Percentiles rank a stretch among this genome's conserved stretches.
Evolutionary conservation across 257 asterid species (phyloP).

Genomic region (Nicotiana benthamiana): DNA sequence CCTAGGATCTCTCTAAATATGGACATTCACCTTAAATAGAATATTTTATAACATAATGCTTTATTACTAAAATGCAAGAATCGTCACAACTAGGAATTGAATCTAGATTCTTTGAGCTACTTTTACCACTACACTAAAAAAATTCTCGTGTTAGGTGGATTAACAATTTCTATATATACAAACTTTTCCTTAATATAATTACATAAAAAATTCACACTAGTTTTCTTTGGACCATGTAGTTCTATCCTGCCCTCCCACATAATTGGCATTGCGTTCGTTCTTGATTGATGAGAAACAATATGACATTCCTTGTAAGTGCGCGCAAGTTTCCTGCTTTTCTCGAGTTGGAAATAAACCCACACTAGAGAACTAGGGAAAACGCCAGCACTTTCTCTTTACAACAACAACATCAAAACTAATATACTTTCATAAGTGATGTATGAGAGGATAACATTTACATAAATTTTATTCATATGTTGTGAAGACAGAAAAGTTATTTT

Average conservation of each 20-base stretch:
- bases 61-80: background rate
- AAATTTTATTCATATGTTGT: too few species aligned
- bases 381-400: too few species aligned
- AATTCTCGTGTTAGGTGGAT: background rate
- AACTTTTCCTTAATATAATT: background rate
- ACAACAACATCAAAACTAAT: too few species aligned
- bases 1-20: too few species aligned
- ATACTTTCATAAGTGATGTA: accelerated
- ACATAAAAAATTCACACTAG: background rate
- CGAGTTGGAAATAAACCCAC: too few species aligned
- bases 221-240: background rate
- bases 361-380: too few species aligned
- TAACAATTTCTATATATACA: background rate
- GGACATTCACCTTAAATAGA: too few species aligned
- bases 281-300: background rate
- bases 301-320: background rate
- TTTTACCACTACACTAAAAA: background rate
- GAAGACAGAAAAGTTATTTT: accelerated
- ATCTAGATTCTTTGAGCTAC: background rate
- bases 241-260: background rate
- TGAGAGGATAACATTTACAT: accelerated
- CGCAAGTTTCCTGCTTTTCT: background rate
- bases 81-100: background rate
- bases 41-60: too few species aligned
- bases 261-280: background rate